Base-by-base conservation (phyloP, 169 alveolate species). In the Plasmodium gonderi region DNA sequence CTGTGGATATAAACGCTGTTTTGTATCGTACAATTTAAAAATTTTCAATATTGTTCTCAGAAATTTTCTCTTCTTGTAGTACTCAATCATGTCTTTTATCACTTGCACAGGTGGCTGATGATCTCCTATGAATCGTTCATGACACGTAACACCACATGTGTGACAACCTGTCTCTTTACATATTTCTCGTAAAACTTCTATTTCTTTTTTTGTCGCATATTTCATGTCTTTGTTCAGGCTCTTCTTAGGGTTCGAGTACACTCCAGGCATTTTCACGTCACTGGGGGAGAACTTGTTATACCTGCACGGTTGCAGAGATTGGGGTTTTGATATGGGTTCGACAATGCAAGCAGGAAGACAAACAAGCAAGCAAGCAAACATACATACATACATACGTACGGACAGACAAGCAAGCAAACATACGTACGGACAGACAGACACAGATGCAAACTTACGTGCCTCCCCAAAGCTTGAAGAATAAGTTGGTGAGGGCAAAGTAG, bases 21-120 rank as follows among this genome's bases (percentile, higher is more conserved):
- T 85, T 26, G 85, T 74, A 17, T 85, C 92, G 31, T 85, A 85
- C 44, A 85, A 47, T 51, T 75, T 85, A 85, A 85, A 85, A n/a
- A 85, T 31, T 74, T 85, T 85, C n/a, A 75, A 29, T 31, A 85
- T 31, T 23, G n/a, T 14, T 74, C 76, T 40, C 1, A 49, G 72
- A 31, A 72, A 2, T 36, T 74, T 85, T 42, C 33, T 85, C 6
- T 85, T 51, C 31, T 85, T 74, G 65, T 85, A 85, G 17, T 85
- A 85, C 2, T 74, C 68, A 3, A 85, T 26, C 79, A 54, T 74
- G 17, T 85, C 92, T 40, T 85, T 85, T 12, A 85, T 60, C 1
- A 75, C 78, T 74, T 85, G 92, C 44, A 85, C 77, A 40, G 92
- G 92, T 26, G 92, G 92, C n/a, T 85, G 92, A 31, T 85, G 92